Base-by-base conservation (phyloP, 345 rosid species). In the Corymbia maculata region DNA sequence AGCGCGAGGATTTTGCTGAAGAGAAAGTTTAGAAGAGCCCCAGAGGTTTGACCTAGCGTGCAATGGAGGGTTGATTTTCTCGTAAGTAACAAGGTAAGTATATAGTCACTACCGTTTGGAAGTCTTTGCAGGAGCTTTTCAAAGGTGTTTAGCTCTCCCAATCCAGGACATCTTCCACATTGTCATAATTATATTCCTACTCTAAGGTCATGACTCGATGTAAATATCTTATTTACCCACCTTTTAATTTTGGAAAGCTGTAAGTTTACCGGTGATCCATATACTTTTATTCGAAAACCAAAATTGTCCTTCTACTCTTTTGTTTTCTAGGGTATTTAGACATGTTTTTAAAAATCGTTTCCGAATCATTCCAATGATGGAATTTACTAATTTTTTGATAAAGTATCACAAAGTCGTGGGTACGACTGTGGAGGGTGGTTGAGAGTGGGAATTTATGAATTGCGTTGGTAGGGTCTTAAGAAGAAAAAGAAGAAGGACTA, bases 281-380 rank as follows among this genome's bases (percentile, higher is more conserved):
- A 36, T 2, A n/a, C 42, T 64, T 64, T 64, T 64, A n/a, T 64
- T 9, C 4, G 9, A n/a, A 51, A 28, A 28, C 14, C 70, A 13
- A 64, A 64, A 30, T 64, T n/a, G 32, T 28, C 32, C 70, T 28
- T 52, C 19, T 52, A 4, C 17, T 52, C 4, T 51, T 26, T 0
- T 12, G 11, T 0, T n/a, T 64, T 64, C 75, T 0, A 16, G 13
- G n/a, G 75, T 36, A 64, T 64, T n/a, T 9, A 14, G 4, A 13
- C 3, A n/a, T n/a, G 36, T n/a, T n/a, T 64, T 64, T 1, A n/a
- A 64, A 64, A 64, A n/a, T 64, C 0, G 36, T n/a, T n/a, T 14
- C 0, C 3, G 14, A 8, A n/a, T 5, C 75, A 13, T 16, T 6
- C 9, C 17, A 9, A 36, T 64, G 0, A n/a, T n/a, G 17, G 42